These are phyloP conservation scores for Lactifluus echinatus DNA, from an alignment of 768 basidiomycete species.

Conservation along the genomic window DNA sequence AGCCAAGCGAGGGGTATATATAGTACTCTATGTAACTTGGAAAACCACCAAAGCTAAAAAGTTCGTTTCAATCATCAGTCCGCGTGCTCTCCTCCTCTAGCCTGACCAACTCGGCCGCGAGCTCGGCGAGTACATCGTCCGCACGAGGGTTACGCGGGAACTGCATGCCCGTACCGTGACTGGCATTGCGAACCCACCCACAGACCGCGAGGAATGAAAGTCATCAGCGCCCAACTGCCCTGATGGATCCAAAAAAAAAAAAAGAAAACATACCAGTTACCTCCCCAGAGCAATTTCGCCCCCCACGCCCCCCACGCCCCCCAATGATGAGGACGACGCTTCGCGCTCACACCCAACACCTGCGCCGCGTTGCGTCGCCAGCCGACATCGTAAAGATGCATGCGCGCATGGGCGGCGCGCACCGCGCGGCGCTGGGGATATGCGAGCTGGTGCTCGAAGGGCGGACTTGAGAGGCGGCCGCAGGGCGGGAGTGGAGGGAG, in stretches of 20 bases:
- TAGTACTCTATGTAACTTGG: too few species aligned
- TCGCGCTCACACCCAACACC: constrained; percentile 41
- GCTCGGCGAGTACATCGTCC: constrained; percentile 54
- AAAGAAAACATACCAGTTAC: constrained; percentile 44
- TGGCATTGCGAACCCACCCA: neutral
- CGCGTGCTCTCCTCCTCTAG: constrained; percentile 29
- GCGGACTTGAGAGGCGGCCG: constrained; percentile 50
- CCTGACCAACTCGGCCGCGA: constrained; percentile 54
- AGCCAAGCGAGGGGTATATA: too few species aligned
- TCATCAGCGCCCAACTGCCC: too few species aligned
- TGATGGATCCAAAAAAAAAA: neutral
- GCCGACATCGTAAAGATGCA: constrained; percentile 66
- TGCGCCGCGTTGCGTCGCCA: constrained; percentile 64
- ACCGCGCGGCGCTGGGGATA: constrained; percentile 57
- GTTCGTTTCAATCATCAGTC: too few species aligned
- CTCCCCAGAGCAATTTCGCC: constrained; percentile 49
- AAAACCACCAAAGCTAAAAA: too few species aligned
- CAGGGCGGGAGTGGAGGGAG: constrained; percentile 55
- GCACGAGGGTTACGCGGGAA: constrained; percentile 64
- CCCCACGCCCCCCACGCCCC: constrained; percentile 47
- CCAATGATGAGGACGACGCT: constrained; percentile 28
- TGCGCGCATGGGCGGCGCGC: constrained; percentile 48
- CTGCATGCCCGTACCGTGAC: constrained; percentile 54
- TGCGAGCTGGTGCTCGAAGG: constrained; percentile 63
- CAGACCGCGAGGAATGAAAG: neutral